These are phyloP conservation scores for Epithele typhae DNA, from an alignment of 768 basidiomycete species.

Conservation along the genomic window DNA sequence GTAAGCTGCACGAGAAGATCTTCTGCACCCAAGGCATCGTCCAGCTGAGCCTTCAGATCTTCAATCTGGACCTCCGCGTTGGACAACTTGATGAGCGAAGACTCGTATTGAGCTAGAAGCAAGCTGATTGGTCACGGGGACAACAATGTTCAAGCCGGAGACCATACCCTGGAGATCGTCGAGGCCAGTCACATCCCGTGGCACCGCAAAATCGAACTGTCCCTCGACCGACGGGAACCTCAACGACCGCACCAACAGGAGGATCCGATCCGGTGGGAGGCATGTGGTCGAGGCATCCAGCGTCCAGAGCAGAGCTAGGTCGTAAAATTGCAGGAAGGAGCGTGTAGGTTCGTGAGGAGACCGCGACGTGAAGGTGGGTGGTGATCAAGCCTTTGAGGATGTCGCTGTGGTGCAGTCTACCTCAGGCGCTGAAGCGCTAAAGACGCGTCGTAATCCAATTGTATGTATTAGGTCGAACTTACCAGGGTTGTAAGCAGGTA, in stretches of 20 bases:
- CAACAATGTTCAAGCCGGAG: not conserved
- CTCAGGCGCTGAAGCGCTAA: no score
- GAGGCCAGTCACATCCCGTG: slow-evolving; percentile 74
- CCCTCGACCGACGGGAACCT: slow-evolving; percentile 77
- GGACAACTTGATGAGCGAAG: slow-evolving; percentile 70
- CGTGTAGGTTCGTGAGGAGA: no score
- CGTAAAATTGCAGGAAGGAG: no score
- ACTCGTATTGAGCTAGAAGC: slow-evolving; percentile 76
- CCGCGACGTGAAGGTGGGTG: no score
- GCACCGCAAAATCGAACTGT: slow-evolving; percentile 81
- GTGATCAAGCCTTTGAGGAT: no score
- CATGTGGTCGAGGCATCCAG: no score
- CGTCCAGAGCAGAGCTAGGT: no score
- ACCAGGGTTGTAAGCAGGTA: no score
- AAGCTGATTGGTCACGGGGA: not conserved
- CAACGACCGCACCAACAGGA: slow-evolving; percentile 70
- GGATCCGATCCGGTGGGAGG: slow-evolving; percentile 32
- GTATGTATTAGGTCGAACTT: no score
- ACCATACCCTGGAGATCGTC: slow-evolving; percentile 74
- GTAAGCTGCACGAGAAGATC: slow-evolving; percentile 96
- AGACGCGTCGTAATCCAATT: no score
- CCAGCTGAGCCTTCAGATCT: slow-evolving; percentile 89
- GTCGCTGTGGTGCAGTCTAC: no score
- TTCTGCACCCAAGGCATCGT: slow-evolving; percentile 92
- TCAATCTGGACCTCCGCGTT: slow-evolving; percentile 92